Evolutionary conservation across 2,329 filamentous ascomycete species (phyloP).

Genomic region (Aspergillus ochraceoroseus): DNA sequence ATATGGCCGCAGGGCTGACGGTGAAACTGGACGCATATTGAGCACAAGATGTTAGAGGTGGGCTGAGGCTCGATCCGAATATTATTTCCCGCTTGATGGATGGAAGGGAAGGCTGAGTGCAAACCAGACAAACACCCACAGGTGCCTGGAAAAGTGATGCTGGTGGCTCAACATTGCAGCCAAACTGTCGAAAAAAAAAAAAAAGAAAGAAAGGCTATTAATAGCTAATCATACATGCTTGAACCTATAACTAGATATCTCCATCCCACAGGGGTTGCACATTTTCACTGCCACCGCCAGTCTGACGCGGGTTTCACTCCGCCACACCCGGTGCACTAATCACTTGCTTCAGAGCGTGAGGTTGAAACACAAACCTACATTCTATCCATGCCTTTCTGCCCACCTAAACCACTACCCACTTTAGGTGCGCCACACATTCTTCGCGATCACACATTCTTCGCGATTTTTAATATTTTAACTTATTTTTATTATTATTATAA

Average conservation of each 20-base stretch:
- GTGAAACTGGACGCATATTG: conserved; percentile 36
- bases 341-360: not conserved
- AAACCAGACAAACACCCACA: conserved; percentile 19
- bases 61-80: conserved; percentile 1
- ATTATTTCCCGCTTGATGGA: conserved; percentile 3
- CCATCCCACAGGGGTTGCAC: not conserved
- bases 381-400: no score
- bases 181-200: no score
- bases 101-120: conserved; percentile 15
- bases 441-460: no score
- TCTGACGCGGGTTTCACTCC: conserved; percentile 4
- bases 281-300: no score
- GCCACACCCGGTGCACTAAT: conserved; percentile 5
- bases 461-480: no score
- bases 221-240: conserved; percentile 10
- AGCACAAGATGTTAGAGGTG: conserved; percentile 10
- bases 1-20: conserved; percentile 35
- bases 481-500: no score
- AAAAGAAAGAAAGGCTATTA: conserved; percentile 9
- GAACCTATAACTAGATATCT: not conserved
- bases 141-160: no score
- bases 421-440: no score
- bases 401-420: no score
- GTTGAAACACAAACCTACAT: not conserved
- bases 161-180: no score